These are phyloP conservation scores for Sergeia podlipaevii DNA, from an alignment of 208 protist genomes.

Conservation along the genomic window DNA sequence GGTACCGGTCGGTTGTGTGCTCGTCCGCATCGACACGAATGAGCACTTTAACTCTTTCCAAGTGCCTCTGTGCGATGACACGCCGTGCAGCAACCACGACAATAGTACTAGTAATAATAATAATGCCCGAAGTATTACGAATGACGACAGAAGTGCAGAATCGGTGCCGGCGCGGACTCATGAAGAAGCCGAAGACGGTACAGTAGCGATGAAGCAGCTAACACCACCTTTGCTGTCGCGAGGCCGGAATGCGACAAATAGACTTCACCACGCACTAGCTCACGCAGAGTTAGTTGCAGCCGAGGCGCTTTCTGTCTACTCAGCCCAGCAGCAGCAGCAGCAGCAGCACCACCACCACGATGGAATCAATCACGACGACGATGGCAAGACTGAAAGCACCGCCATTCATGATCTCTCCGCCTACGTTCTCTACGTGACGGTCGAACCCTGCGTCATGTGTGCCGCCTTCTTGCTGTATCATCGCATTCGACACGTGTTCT, in stretches of 20 bases:
- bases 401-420: constrained; percentile 26
- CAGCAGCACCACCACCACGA: constrained; percentile 1
- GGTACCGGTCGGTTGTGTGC: constrained; percentile 95
- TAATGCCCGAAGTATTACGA: not conserved
- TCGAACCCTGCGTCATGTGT: constrained; percentile 97
- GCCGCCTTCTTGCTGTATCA: constrained; percentile 82
- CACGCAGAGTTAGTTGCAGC: constrained; percentile 91
- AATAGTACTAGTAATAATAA: constrained; percentile 3
- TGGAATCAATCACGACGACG: not conserved
- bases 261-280: constrained; percentile 68
- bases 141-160: not conserved
- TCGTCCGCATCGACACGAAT: constrained; percentile 46
- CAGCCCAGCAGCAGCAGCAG: not conserved
- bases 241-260: constrained; percentile 91
- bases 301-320: constrained; percentile 25
- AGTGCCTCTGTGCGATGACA: not conserved
- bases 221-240: constrained; percentile 22
- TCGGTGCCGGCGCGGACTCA: too few relatives aligned
- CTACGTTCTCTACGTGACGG: constrained; percentile 92
- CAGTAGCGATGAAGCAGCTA: not conserved
- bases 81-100: not conserved
- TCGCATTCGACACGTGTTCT: constrained; percentile 78
- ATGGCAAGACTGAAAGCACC: not conserved
- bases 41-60: constrained; percentile 6
- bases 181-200: not conserved